Percentiles rank a stretch among this genome's conserved stretches.
Conservation (phyloP, 345 rosid species). For the Rhizophora apiculata region DNA sequence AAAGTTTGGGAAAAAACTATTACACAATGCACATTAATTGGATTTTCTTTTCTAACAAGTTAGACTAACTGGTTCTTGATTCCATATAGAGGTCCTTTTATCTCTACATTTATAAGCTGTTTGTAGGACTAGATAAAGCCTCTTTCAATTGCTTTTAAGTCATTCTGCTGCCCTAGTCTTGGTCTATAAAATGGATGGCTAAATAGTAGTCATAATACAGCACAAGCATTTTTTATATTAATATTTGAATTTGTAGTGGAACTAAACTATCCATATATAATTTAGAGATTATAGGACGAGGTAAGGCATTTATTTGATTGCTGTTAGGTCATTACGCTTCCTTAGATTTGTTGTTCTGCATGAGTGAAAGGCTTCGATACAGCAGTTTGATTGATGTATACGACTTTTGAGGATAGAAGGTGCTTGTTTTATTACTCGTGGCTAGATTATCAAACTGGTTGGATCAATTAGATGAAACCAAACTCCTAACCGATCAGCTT, state of each 20-base stretch:
- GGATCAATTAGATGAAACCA: constrained; percentile 12
- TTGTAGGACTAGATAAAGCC: neutral
- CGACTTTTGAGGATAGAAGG: neutral
- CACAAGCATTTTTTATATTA: no score
- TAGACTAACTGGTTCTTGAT: neutral
- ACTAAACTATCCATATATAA: no score
- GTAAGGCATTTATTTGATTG: neutral
- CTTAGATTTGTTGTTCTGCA: neutral
- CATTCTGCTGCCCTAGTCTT: neutral
- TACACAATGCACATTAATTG: neutral
- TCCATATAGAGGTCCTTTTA: neutral
- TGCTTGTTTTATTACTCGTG: neutral
- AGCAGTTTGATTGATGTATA: neutral
- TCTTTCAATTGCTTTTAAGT: constrained; percentile 1
- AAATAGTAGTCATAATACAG: no score
- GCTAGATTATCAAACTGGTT: neutral
- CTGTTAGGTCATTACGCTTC: neutral
- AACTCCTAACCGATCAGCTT: constrained; percentile 5
- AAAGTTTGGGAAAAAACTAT: neutral
- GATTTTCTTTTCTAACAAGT: neutral
- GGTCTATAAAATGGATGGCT: no score
- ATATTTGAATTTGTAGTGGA: no score
- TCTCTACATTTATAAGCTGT: neutral
- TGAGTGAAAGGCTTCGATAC: neutral
- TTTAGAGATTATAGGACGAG: no score